Evolutionary conservation across 108 stramenopile species (phyloP), one percentile per base, ranked within the genome.

Genomic region (Chaetoceros muelleri): DNA sequence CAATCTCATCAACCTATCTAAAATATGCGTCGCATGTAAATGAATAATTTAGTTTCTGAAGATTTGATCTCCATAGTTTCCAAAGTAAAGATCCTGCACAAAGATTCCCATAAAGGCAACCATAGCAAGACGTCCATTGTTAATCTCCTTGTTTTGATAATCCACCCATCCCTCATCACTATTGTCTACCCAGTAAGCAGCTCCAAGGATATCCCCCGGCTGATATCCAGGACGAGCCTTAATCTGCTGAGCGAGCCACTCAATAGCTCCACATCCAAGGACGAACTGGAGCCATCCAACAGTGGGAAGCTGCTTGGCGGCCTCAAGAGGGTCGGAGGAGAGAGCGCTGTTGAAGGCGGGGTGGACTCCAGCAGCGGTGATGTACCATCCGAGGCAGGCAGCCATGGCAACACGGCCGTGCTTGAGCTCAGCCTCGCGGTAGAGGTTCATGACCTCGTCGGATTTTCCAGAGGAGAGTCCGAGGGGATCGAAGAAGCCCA

Each of bases 341-440:
- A 93, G 71, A 16, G 62, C 64, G 46, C 72, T 75, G 84, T 87
- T 74, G 71, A 89, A 89, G 44, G 92, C 87, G 21, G 87, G 87
- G 74, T 93, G 87, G 53, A 85, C 82, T 28, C 92, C 92, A 22
- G 77, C 82, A 34, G 87, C 92, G 49, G 81, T 85, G 45, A 93
- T 71, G 70, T 92, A 84, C 90, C 92, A 95, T 69, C 96, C 96
- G 46, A 95, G 76, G 58, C 91, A 88, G 44, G 96, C 96, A 57
- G 94, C 93, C 96, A 97, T 97, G 66, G 94, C 82, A 58, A 97
- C 91, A 60, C 95, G 86, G 44, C 95, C 95, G 84, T 96, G 90
- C 78, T 96, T 96, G 56, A 96, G 76, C 72, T 96, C 95, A 44
- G 94, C 73, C 59, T 93, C 95, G 57, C 94, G 85, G 85, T 93